phyloP scores from a whole-genome alignment of 2,329 filamentous ascomycete genomes.

The Monilinia fructigena region DNA sequence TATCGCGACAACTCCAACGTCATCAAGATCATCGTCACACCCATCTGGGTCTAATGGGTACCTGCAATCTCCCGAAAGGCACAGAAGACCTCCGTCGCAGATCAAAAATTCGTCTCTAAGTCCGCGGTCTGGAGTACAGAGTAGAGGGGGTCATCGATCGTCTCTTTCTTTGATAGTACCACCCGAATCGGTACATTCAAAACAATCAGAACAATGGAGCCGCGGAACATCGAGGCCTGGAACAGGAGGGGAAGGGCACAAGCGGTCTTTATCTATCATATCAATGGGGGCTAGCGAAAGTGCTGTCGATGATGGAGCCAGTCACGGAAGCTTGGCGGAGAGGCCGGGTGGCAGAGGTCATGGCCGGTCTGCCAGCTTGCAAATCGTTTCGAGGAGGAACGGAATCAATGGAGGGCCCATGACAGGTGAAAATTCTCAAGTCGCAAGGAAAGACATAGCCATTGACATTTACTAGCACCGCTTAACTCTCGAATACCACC shows the following conservation, averaged over 20 bases:
- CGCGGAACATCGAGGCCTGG: slow-evolving; percentile 27
- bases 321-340: slow-evolving; percentile 40
- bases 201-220: slow-evolving; percentile 32
- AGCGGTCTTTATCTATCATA: slow-evolving; percentile 78
- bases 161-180: slow-evolving; percentile 63
- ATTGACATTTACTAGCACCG: slow-evolving; percentile 33
- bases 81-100: slow-evolving; percentile 37
- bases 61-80: slow-evolving; percentile 33
- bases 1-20: slow-evolving; percentile 44
- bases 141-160: slow-evolving; percentile 60
- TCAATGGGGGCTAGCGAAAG: slow-evolving; percentile 62
- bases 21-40: slow-evolving; percentile 33
- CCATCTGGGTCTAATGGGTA: slow-evolving; percentile 33
- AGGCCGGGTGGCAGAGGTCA: slow-evolving; percentile 62
- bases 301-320: slow-evolving; percentile 37
- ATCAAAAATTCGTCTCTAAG: slow-evolving; percentile 48
- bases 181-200: slow-evolving; percentile 33
- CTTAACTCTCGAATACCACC: slow-evolving; percentile 40
- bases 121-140: slow-evolving; percentile 45
- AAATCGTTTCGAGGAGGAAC: slow-evolving; percentile 59
- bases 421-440: slow-evolving; percentile 41
- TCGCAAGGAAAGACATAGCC: background rate
- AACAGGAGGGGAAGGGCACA: slow-evolving; percentile 58
- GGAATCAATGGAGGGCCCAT: slow-evolving; percentile 43
- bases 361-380: slow-evolving; percentile 76